A percentile compares a stretch with the other conserved stretches of the same genome.
These are phyloP conservation scores for Fusarium incarnatum DNA, from an alignment of 2,329 filamentous ascomycete species.

Conservation along the genomic window DNA sequence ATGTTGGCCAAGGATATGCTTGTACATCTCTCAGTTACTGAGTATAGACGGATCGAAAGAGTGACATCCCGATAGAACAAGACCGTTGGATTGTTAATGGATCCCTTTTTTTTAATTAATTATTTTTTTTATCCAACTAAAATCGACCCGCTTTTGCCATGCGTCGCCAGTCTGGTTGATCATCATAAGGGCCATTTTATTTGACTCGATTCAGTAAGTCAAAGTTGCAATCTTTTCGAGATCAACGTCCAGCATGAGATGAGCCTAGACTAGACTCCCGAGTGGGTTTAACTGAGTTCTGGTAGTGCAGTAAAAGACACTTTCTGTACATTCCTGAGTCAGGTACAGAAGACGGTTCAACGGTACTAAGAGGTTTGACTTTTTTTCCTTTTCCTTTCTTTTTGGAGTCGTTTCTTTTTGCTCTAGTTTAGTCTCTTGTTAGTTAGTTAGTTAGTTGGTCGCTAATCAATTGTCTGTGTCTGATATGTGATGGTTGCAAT, in stretches of 20 bases:
- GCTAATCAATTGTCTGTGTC: not conserved
- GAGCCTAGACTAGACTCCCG: not conserved
- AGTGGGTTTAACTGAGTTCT: not conserved
- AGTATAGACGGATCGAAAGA: not conserved
- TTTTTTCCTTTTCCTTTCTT: constrained; percentile 9
- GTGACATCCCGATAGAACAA: constrained; percentile 27
- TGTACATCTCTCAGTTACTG: not conserved
- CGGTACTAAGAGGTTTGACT: constrained; percentile 5
- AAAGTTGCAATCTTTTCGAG: constrained; percentile 11
- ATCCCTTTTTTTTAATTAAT: not conserved
- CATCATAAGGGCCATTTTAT: constrained; percentile 7
- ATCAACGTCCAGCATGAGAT: constrained; percentile 5
- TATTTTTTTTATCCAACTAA: not conserved
- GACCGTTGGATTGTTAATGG: constrained; percentile 18
- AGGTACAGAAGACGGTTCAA: constrained; percentile 2
- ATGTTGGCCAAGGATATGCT: not conserved
- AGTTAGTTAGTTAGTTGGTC: not conserved
- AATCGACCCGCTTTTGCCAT: constrained; percentile 32
- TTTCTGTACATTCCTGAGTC: constrained; percentile 36
- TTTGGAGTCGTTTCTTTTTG: constrained; percentile 3
- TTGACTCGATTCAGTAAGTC: constrained; percentile 7
- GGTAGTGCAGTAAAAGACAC: not conserved
- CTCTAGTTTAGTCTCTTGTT: constrained; percentile 1
- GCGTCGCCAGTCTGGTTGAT: constrained; percentile 11
- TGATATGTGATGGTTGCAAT: constrained; percentile 32